These are phyloP conservation scores for Podaxis mareebaensis DNA, from an alignment of 768 basidiomycete genomes.

Conservation along the genomic window DNA sequence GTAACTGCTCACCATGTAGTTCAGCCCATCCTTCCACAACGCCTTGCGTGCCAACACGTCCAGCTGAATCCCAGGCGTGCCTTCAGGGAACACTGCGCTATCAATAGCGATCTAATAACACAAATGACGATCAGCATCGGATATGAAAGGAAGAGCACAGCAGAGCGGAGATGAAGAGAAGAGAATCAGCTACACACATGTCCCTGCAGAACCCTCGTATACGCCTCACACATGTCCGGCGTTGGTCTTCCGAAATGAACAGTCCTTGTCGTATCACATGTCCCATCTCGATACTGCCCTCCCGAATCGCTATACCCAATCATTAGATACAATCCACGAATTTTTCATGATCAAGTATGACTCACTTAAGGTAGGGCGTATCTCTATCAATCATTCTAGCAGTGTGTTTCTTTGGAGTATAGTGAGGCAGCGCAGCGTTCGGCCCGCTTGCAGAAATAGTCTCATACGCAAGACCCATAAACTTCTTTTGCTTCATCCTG, in stretches of 20 bases:
- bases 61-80: constrained; percentile 79
- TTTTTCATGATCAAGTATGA: constrained; percentile 15
- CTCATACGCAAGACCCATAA: constrained; percentile 86
- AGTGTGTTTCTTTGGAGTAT: constrained; percentile 69
- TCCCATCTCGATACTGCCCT: constrained; percentile 87
- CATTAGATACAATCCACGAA: background rate
- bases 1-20: constrained; percentile 61
- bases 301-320: constrained; percentile 75
- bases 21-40: constrained; percentile 83
- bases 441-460: constrained; percentile 88
- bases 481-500: constrained; percentile 68
- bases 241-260: constrained; percentile 87
- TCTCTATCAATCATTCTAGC: constrained; percentile 76
- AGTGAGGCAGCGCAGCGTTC: constrained; percentile 95
- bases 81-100: constrained; percentile 86
- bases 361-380: constrained; percentile 88
- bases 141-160: constrained; percentile 9
- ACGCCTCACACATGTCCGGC: constrained; percentile 86
- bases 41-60: constrained; percentile 90
- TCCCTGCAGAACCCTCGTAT: constrained; percentile 93
- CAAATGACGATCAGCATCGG: constrained; percentile 23
- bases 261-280: constrained; percentile 82
- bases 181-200: constrained; percentile 62
- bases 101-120: constrained; percentile 81
- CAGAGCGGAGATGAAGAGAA: constrained; percentile 22